Evolutionary conservation across 2,329 filamentous ascomycete species (phyloP).

Genomic region (Tolypocladium nubicola): DNA sequence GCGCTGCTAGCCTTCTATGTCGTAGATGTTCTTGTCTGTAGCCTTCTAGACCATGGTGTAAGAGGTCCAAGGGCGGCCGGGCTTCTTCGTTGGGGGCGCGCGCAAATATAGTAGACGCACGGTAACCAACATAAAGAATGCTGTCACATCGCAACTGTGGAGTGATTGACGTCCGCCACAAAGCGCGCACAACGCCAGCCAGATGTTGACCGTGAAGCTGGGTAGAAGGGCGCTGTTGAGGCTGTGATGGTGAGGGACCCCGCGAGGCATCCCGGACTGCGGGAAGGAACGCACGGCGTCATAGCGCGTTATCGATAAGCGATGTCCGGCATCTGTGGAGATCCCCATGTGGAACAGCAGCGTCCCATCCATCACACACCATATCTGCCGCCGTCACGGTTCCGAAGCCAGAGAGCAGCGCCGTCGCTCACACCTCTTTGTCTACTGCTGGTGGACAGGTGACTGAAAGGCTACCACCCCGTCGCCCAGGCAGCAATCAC

Average conservation of each 20-base stretch:
- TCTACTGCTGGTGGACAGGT: neutral
- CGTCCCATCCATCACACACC: neutral
- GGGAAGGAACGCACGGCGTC: neutral
- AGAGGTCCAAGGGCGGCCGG: slow-evolving; percentile 2
- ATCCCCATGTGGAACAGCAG: neutral
- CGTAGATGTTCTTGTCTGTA: slow-evolving; percentile 7
- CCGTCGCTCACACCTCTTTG: neutral
- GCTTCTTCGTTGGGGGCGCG: neutral
- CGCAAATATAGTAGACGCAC: neutral
- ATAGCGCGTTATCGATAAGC: slow-evolving; percentile 18
- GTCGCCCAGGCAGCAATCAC: neutral
- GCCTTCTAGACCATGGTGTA: slow-evolving; percentile 24
- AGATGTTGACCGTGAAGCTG: neutral
- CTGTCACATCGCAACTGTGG: neutral
- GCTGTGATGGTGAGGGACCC: neutral
- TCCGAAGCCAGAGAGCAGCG: neutral
- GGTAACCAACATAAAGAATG: neutral
- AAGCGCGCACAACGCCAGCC: neutral
- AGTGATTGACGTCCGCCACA: neutral
- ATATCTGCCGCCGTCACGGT: neutral
- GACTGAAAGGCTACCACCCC: neutral
- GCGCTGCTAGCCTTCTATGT: slow-evolving; percentile 13
- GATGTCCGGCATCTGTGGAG: neutral
- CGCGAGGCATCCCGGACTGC: neutral
- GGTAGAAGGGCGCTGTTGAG: neutral